These are phyloP conservation scores for Mycena venus DNA, from an alignment of 768 basidiomycete species.

Conservation along the genomic window DNA sequence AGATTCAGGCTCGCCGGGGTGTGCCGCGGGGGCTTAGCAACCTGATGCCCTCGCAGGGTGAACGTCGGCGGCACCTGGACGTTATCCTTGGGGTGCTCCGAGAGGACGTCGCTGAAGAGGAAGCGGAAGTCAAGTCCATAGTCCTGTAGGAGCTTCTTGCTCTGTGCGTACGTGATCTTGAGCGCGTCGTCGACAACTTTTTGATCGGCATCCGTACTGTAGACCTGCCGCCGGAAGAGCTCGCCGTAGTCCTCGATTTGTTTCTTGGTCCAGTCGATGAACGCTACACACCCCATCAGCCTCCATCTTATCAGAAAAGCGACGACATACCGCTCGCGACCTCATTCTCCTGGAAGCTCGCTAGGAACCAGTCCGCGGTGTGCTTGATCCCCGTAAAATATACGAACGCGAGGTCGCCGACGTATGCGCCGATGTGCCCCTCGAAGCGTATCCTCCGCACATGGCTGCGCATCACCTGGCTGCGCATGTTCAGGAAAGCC, in stretches of 20 bases:
- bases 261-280: conserved; percentile 93
- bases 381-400: conserved; percentile 96
- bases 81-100: conserved; percentile 48
- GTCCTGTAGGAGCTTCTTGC: conserved; percentile 82
- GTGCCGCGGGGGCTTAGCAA: conserved; percentile 27
- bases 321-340: conserved; percentile 85
- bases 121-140: conserved; percentile 84
- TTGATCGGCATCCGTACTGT: conserved; percentile 81
- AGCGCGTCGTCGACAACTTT: conserved; percentile 83
- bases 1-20: conserved; percentile 24
- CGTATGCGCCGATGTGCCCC: conserved; percentile 87
- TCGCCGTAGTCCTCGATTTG: conserved; percentile 87
- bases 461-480: conserved; percentile 78
- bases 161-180: conserved; percentile 82
- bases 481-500: conserved; percentile 86
- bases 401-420: conserved; percentile 89
- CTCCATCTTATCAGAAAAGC: not conserved
- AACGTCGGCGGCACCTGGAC: conserved; percentile 21
- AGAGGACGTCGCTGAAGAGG: conserved; percentile 68
- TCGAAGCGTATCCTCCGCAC: conserved; percentile 93
- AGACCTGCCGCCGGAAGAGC: conserved; percentile 93
- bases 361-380: conserved; percentile 97
- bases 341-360: conserved; percentile 95
- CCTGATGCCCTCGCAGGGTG: conserved; percentile 31
- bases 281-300: conserved; percentile 63